Evolutionary conservation across 1,139 yeast genomes (phyloP), one percentile per base, ranked within the genome.

Genomic region (Kazachstania sp.): DNA sequence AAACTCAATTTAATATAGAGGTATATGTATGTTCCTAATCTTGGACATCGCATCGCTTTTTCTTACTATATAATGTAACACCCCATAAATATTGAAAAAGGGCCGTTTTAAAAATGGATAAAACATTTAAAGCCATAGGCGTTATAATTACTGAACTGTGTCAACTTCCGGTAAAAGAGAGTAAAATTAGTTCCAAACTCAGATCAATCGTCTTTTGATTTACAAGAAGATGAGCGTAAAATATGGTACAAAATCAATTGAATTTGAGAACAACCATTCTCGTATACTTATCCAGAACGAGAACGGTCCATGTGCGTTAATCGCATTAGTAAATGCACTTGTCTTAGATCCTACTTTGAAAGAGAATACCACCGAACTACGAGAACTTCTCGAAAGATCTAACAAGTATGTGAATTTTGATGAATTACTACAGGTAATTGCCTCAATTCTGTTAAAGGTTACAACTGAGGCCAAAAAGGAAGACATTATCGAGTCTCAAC

Each of bases 251-350:
- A 67, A 64, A 45, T 44, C 45, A 3, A 55, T 65, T 13, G 50
- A 52, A 30, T 56, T 56, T 45, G 49, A 60, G 19, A 67, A 65
- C 3, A 46, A 41, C 49, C 70, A 78, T 18, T 39, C 43, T 23
- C 79, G 77, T 13, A 77, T 87, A 30, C 67, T 88, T 8, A 66
- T 86, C 19, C 97, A 88, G 65, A 86, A 86, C 53, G 72, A 66
- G 45, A 88, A 88, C 58, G 97, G 96, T 0, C 96, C 96, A 0
- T 88, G 97, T 60, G 95, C 95, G 3, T 67, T 88, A 39, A 76
- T 88, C 12, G 90, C 95, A 0, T 68, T 88, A 40, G 74, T 81
- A 44, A 88, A 88, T 61, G 74, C 87, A 0, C 61, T 86, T 29
- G 54, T 79, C 11, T 59, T 79, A 23, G 65, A 74, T 7, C 66